Evolutionary conservation across 2,329 filamentous ascomycete genomes (phyloP).

Genomic region (Sporothrix mexicana): DNA sequence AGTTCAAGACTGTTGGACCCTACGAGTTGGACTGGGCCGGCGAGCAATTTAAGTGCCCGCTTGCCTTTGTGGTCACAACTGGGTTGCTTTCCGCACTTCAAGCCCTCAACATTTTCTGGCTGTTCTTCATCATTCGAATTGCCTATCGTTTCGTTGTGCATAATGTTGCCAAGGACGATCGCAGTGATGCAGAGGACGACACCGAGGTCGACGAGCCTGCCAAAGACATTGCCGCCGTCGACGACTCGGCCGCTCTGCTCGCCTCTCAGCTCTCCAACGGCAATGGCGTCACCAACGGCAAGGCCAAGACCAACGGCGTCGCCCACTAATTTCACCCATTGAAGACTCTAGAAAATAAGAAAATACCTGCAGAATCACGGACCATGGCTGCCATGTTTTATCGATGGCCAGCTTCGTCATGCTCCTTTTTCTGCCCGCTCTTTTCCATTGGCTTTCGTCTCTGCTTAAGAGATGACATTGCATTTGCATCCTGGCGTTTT

Average conservation of each 20-base stretch:
- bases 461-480: conserved; percentile 18
- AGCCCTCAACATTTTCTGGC: conserved; percentile 80
- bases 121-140: conserved; percentile 77
- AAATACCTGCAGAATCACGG: background rate
- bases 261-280: conserved; percentile 6
- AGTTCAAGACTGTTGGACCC: conserved; percentile 75
- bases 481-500: conserved; percentile 37
- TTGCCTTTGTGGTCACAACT: conserved; percentile 72
- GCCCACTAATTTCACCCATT: background rate
- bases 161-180: conserved; percentile 69
- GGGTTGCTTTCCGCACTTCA: conserved; percentile 70
- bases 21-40: conserved; percentile 78
- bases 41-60: conserved; percentile 76
- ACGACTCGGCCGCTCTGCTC: conserved; percentile 18
- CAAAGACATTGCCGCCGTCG: conserved; percentile 33
- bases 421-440: background rate
- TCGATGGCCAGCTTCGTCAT: background rate
- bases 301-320: conserved; percentile 25
- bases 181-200: conserved; percentile 72
- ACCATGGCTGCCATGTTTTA: background rate
- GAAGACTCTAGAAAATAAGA: background rate
- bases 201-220: conserved; percentile 56
- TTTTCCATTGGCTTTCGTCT: conserved; percentile 1
- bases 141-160: conserved; percentile 71
- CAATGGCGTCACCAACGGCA: conserved; percentile 42